phyloP scores from a whole-genome alignment of 1,139 yeast species.

The Wickerhamiella pararugosa region DNA sequence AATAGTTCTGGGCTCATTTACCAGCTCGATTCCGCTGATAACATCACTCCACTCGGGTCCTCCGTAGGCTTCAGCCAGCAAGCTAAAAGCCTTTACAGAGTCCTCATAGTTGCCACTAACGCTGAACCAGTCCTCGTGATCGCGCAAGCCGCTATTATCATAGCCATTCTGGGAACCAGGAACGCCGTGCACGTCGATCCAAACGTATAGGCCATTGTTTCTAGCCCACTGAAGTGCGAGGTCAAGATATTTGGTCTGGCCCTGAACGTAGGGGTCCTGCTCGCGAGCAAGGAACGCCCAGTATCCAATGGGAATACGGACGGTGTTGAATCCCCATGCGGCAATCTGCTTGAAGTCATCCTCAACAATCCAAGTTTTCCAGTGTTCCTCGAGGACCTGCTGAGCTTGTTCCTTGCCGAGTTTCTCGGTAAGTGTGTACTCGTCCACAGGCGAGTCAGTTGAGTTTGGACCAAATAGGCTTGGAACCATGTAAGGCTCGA shows the following conservation, averaged over 20 bases:
- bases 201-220: slow-evolving; percentile 47
- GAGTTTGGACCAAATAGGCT: slow-evolving; percentile 48
- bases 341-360: slow-evolving; percentile 48
- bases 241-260: slow-evolving; percentile 62
- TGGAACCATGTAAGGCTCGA: slow-evolving; percentile 76
- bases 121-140: slow-evolving; percentile 35
- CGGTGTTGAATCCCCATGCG: slow-evolving; percentile 60
- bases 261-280: slow-evolving; percentile 77
- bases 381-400: slow-evolving; percentile 45
- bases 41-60: slow-evolving; percentile 49
- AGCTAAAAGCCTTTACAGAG: slow-evolving; percentile 35
- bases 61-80: slow-evolving; percentile 48
- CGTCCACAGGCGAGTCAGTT: slow-evolving; percentile 58
- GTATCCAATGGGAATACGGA: slow-evolving; percentile 86
- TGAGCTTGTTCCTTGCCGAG: slow-evolving; percentile 51
- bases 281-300: slow-evolving; percentile 69
- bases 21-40: slow-evolving; percentile 66
- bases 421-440: slow-evolving; percentile 48
- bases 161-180: slow-evolving; percentile 98
- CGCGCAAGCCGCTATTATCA: slow-evolving; percentile 86
- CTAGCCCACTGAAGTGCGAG: slow-evolving; percentile 67
- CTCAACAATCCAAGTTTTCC: slow-evolving; percentile 69
- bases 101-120: slow-evolving; percentile 31
- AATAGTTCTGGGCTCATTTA: slow-evolving; percentile 62
- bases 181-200: slow-evolving; percentile 92